Evolutionary conservation across 2,329 filamentous ascomycete genomes (phyloP), one percentile per base, ranked within the genome.

Genomic region (Xylaria sp.): DNA sequence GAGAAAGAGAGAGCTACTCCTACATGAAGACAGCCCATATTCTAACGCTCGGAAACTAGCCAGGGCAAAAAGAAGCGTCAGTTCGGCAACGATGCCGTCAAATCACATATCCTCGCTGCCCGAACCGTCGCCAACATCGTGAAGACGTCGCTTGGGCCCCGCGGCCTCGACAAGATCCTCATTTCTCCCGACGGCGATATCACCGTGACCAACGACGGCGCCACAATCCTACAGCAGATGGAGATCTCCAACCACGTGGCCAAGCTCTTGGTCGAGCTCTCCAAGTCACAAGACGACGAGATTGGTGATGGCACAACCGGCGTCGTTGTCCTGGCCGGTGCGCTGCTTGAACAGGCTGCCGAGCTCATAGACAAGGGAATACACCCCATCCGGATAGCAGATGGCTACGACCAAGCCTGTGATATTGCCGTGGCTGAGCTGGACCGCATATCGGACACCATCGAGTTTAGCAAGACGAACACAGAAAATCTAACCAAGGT

Each of bases 351-450:
- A 83, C 95, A 98, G 84, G 96, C 96, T 20, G 94, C 95, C 72
- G 96, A 98, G 80, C 89, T 99, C 76, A 98, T 99, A 81, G 97
- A 99, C 88, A 99, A 99, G 89, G 97, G 96, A 80, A 99, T 99
- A 77, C 96, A 99, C 84, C 96, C 96, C 71, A 99, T 99, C 81
- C 89, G 97, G 76, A 98, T 99, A 83, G 97, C 97, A 73, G 96
- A 99, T 82, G 96, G 96, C 63, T 99, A 97, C 84, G 96, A 99
- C 81, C 91, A 97, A 78, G 96, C 96, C 66, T 99, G 97, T 80
- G 97, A 99, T 81, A 95, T 98, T 76, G 96, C 96, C 52, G 92
- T 98, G 65, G 90, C 91, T 37, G 93, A 98, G 84, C 87, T 99
- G 61, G 96, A 99, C 83, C 90, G 89, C 78, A 97, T 99, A 81